Base-by-base conservation (phyloP, 2,329 filamentous ascomycete genomes). In the Ceratocystis cacaofunesta region DNA sequence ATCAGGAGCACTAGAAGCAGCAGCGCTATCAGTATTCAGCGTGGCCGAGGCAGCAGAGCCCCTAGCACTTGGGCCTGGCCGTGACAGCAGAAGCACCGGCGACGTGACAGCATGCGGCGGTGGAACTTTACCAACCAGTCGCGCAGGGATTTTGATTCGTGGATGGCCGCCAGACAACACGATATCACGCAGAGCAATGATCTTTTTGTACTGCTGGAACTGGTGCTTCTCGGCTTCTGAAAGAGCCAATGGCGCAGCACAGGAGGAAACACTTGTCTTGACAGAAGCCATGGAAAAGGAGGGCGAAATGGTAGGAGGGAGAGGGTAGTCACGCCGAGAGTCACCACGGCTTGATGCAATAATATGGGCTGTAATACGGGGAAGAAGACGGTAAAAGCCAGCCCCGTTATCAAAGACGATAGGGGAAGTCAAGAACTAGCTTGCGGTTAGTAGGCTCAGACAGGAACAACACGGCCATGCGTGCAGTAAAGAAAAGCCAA, bases 161-260 rank as follows among this genome's bases (percentile, higher is more conserved):
- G 83, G 80, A 72, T 92, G 87, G 70, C 81, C 85, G 72, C 92
- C 91, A 74, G 89, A 84, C 73, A 94, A 79, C 70, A 97, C 82
- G 70, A 85, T 81, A 78, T 96, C 88, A 75, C 86, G 87, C 75
- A 97, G 85, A 70, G 80, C 83, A 72, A 95, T 74, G 71, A 97
- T 88, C 76, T 87, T 90, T 72, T 87, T 83, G 78, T 90, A 94
- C 75, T 92, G 66, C 36, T 66, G 63, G n/a, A 68, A 22, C 25
- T 60, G 66, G 52, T 65, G 52, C 30, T 61, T 61, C 32, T 67
- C 66, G 43, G 55, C 28, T 10, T 58, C 66, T 62, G 66, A 60
- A 19, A 63, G 63, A 12, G 52, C 44, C 22, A 44, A 58, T 10
- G 60, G 60, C 63, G 50, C 60, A 36, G 60, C 17, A 28, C 22